Evolutionary conservation across 331 rosid genomes (phyloP), one percentile per base, ranked within the genome.

Genomic region (Malus hybrid): DNA sequence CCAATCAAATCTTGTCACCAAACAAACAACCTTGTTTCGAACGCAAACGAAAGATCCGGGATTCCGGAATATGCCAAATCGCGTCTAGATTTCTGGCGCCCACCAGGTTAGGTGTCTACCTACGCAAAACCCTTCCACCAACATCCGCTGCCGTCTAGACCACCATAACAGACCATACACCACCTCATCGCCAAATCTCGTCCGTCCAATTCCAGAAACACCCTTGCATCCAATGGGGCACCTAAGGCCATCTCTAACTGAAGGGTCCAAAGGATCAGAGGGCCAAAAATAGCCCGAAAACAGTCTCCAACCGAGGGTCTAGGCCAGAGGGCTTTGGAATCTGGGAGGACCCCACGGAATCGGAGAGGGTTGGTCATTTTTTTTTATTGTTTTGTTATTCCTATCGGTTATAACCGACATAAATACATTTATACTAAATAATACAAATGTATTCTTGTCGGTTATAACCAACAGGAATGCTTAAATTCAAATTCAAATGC

Each of bases 71-170:
- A 70, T 77, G 22, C 85, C 69, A 29, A 10, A 39, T 32, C 52
- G 24, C 31, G 24, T 69, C 46, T 39, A 13, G 44, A 36, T 33
- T 48, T 24, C 33, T 46, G 65, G 18, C 31, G 34, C 67, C 78
- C 74, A 71, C 83, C 84, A 56, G 54, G 80, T 76, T 76, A 31
- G 87, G 80, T 65, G 5, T 6, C 24, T 28, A 9, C 28, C 12
- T 31, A 34, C 14, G 46, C 22, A 62, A 24, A 9, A 54, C 28
- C 63, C 28, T n/a, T n/a, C 63, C 19, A 64, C 24, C 3, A 19
- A 27, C 15, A 83, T 67, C 76, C 71, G 5, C 22, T 79, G 18
- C 73, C 3, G 6, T 60, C 1, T 1, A 11, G 3, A 4, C 44
- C 76, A 60, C 56, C 55, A 2, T 7, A 67, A 70, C 50, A 20